Evolutionary conservation across 2,329 filamentous ascomycete species (phyloP).

Genomic region (Alternaria consortialis): DNA sequence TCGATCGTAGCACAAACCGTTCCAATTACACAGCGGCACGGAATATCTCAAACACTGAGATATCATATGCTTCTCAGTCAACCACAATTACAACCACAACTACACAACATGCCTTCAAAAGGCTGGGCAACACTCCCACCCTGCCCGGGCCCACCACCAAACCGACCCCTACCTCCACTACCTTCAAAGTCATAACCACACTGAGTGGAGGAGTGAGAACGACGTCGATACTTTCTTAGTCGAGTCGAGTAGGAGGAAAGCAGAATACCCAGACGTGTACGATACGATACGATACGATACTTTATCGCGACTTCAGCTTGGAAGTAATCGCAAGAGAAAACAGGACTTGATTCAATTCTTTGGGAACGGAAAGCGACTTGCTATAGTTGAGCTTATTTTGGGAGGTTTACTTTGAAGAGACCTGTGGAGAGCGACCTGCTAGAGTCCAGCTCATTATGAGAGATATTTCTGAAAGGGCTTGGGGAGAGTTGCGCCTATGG

Average conservation of each 20-base stretch:
- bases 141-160: slow-evolving; percentile 7
- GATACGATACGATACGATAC: slow-evolving; percentile 2
- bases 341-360: neutral
- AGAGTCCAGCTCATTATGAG: neutral
- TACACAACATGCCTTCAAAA: slow-evolving; percentile 5
- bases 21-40: neutral
- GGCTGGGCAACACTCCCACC: slow-evolving; percentile 1
- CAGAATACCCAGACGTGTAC: slow-evolving; percentile 6
- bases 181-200: slow-evolving; percentile 2
- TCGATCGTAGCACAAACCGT: neutral
- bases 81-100: neutral
- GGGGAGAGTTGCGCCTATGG: neutral
- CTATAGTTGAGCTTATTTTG: neutral
- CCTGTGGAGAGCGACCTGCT: neutral
- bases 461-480: neutral
- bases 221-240: neutral
- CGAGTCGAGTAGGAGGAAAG: slow-evolving; percentile 2
- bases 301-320: neutral
- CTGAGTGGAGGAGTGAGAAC: neutral
- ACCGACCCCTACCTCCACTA: neutral
- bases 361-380: neutral
- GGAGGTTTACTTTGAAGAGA: neutral
- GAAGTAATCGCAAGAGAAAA: neutral
- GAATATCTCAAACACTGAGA: neutral
- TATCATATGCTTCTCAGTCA: neutral